Percentiles rank a stretch among this genome's conserved stretches.
These are phyloP conservation scores for Boechera retrofracta DNA, from an alignment of 345 rosid genomes.

Conservation along the genomic window DNA sequence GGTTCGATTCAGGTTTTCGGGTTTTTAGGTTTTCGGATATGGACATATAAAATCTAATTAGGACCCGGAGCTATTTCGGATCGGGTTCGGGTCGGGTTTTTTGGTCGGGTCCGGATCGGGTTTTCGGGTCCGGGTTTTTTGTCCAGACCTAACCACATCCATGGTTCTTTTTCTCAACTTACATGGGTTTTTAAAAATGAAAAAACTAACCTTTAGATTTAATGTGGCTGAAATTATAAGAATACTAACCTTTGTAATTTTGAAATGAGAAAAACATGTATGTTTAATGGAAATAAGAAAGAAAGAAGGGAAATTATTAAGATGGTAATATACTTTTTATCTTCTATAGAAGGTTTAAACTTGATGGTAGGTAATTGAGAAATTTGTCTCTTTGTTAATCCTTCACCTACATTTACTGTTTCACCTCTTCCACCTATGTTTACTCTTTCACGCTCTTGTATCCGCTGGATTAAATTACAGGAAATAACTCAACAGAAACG, in stretches of 20 bases:
- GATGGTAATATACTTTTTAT: constrained; percentile 26
- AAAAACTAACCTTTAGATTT: neutral
- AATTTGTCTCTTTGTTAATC: constrained; percentile 19
- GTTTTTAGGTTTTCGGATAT: too few species aligned
- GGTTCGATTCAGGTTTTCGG: too few species aligned
- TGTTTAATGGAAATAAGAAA: neutral
- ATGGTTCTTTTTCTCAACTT: neutral
- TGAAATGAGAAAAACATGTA: neutral
- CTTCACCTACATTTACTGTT: constrained; percentile 5
- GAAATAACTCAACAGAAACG: too few species aligned
- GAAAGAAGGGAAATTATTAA: neutral
- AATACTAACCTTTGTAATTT: neutral
- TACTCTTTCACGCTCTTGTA: neutral
- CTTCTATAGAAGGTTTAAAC: constrained; percentile 33
- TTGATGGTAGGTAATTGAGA: constrained; percentile 21
- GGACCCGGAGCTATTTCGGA: too few species aligned
- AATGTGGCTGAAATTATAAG: neutral
- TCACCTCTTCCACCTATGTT: neutral
- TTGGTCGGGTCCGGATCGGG: too few species aligned
- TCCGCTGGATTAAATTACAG: neutral
- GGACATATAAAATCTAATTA: too few species aligned
- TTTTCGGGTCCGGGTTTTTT: too few species aligned
- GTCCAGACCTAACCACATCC: too few species aligned
- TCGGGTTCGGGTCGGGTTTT: too few species aligned
- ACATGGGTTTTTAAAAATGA: too few species aligned